phyloP scores from a whole-genome alignment of 129 eudicot species.

The Centrapalus pauciflorus region DNA sequence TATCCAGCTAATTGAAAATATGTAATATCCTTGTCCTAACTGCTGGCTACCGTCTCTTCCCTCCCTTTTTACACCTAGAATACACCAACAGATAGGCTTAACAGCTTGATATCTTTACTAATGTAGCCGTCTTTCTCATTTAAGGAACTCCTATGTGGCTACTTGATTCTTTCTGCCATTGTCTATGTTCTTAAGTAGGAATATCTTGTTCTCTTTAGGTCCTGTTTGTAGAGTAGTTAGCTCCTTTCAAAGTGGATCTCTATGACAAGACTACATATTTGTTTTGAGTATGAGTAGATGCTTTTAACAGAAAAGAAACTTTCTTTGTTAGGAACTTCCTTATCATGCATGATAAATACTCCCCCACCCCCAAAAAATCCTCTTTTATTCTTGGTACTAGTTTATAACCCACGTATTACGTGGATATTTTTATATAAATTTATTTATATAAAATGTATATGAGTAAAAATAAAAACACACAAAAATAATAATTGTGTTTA shows the following conservation, averaged over 20 bases:
- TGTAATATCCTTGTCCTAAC: no score
- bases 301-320: not conserved
- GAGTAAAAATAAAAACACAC: no score
- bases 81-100: no score
- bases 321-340: not conserved
- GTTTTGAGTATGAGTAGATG: not conserved
- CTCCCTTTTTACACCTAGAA: no score
- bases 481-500: no score
- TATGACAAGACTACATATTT: not conserved
- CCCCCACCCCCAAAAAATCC: not conserved
- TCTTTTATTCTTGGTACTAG: no score
- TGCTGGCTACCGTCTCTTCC: no score
- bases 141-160: not conserved
- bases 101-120: not conserved
- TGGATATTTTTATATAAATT: no score
- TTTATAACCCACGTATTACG: no score
- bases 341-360: not conserved
- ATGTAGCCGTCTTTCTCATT: not conserved
- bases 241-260: not conserved
- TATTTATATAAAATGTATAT: no score
- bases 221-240: not conserved
- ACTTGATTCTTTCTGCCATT: not conserved
- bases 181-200: not conserved
- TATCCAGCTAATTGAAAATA: no score
- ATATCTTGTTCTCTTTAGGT: not conserved